Base-by-base conservation (phyloP, 2,329 filamentous ascomycete genomes). In the Venturia carpophila region DNA sequence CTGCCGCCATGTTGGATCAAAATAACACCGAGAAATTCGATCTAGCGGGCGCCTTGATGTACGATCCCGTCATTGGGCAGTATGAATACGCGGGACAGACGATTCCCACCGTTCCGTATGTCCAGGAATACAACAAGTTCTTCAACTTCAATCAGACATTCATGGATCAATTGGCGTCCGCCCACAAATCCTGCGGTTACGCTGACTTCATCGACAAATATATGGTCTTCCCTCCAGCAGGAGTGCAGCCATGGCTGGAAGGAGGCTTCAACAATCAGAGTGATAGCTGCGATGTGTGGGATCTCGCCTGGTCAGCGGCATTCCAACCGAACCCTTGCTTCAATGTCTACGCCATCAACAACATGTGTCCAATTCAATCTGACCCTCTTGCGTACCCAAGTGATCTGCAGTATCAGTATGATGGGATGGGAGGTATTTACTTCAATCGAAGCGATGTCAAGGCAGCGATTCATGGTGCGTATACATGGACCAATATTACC, bases 391-490 rank as follows among this genome's bases (percentile, higher is more conserved):
- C 60, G 39, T 70, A 65, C 45, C 69, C 68, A 17, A 67, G 56
- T 15, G 67, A 69, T 61, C 56, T 70, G 9, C 60, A 68, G 62
- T 70, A 70, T 62, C 52, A 62, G 13, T 68, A 67, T 52, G 45
- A 49, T 27, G 68, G 67, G 6, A 47, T 66, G 34, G 66, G 55
- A 30, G 72, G 75, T 0, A 78, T 91, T 63, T 89, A 91, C 78
- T 90, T 91, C 75, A 84, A 91, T 76, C 85, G 87, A 6, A 77
- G 78, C 1, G 88, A 89, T 65, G 88, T 91, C 2, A 87, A 91
- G 71, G 75, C 77, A 13, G 87, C 87, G 1, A 84, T 91, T 70
- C 85, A 91, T 70, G 87, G 86, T 45, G 19, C 11, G 15, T 27
- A 11, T 62, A 19, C 19, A n/a, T 21, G 52, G 11, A 37, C 9